Conservation (phyloP, 176 grass and related monocot genomes). For the Ensete glaucum region DNA sequence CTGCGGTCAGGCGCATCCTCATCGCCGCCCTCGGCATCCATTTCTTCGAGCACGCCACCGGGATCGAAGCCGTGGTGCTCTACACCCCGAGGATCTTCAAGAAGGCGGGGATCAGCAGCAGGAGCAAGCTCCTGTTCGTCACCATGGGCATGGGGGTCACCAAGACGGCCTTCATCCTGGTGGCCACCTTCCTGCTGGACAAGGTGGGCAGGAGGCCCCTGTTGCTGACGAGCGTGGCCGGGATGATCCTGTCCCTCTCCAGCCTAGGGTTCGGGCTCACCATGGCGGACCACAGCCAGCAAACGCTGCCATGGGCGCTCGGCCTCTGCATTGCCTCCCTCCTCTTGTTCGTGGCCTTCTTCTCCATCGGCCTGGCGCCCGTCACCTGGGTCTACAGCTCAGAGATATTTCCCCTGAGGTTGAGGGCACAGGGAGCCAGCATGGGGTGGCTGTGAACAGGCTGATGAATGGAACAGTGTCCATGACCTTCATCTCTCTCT, state of each 20-base stretch:
- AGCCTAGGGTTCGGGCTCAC: background rate
- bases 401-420: slow-evolving; percentile 9
- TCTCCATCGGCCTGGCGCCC: slow-evolving; percentile 6
- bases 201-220: slow-evolving; percentile 6
- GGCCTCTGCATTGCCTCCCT: background rate
- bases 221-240: slow-evolving; percentile 6
- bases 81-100: slow-evolving; percentile 10
- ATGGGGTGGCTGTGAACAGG: slow-evolving; percentile 12
- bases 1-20: background rate
- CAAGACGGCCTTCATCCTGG: slow-evolving; percentile 7
- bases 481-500: slow-evolving; percentile 15
- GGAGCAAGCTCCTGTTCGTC: slow-evolving; percentile 1
- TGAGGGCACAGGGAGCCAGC: slow-evolving; percentile 12
- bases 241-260: background rate
- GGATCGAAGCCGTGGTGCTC: slow-evolving; percentile 11
- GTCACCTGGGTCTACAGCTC: slow-evolving; percentile 18
- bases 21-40: slow-evolving; percentile 7
- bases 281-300: background rate
- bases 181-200: slow-evolving; percentile 6
- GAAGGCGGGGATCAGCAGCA: background rate
- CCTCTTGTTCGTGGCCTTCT: slow-evolving; percentile 4
- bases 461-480: slow-evolving; percentile 8
- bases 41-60: slow-evolving; percentile 16
- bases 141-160: slow-evolving; percentile 12
- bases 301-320: background rate